Base-by-base conservation (phyloP, 1,284 basidiomycete genomes). In the Leucoagaricus sp. region DNA sequence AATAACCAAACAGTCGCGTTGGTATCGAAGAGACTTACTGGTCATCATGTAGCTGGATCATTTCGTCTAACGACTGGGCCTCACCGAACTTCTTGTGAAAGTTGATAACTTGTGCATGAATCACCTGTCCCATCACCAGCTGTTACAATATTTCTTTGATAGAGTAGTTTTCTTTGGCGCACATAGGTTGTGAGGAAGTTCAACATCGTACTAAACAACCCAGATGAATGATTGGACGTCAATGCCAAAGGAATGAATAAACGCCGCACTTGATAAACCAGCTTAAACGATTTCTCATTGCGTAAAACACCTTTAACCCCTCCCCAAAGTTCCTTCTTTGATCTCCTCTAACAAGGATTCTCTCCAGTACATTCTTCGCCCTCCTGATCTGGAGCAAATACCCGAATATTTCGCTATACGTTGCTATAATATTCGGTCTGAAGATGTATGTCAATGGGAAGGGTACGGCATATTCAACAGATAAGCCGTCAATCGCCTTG, bases 381-480 rank as follows among this genome's bases (percentile, higher is more conserved):
- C 89, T 78, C 44, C 85, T 77, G 29, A 94, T 78, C 65, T 93
- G 90, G 29, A 94, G 71, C 44, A 95, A 67, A 61, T 93, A 87
- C n/a, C 84, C 76, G 63, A 94, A 92, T 19, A 94, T 76, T 17
- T 86, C 81, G 29, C 84, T 80, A 60, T 94, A 93, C 0, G 77
- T 70, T 60, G 82, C 79, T 49, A 89, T 71, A 2, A 80, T 75
- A 2, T 72, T 74, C 0, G 86, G 81, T 1, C 83, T 83, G 66
- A 93, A 91, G 45, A 94, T 78, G 64, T 93, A 93, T 0, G 86
- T 87, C 59, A 94, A 70, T 0, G 93, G 93, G 66, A 93, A 94
- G 1, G 93, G 89, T 0, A 89, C 79, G 15, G 86, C 82, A 61
- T 93, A 94, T 73, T 92, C 90, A 28, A 91, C 72, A 2, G 77